These are phyloP conservation scores for Leptographium wingfieldii DNA, from an alignment of 2,329 filamentous ascomycete species.

Conservation along the genomic window DNA sequence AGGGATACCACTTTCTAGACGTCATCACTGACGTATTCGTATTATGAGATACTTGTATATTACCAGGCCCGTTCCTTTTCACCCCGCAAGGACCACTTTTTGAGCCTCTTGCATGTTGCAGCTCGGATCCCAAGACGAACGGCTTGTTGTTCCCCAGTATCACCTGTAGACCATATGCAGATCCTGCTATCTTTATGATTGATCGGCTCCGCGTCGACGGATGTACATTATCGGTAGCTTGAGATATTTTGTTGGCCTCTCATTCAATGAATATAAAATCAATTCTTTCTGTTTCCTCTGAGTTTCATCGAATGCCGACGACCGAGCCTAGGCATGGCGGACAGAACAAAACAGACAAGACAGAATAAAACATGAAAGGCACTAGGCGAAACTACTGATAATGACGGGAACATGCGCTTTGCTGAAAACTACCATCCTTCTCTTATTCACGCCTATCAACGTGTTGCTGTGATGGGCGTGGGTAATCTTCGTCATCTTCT, in stretches of 20 bases:
- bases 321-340: neutral
- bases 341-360: neutral
- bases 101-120: neutral
- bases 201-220: too few species aligned
- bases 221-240: too few species aligned
- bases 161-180: too few species aligned
- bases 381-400: neutral
- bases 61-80: neutral
- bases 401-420: neutral
- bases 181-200: too few species aligned
- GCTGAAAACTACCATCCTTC: neutral
- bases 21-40: neutral
- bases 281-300: neutral
- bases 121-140: neutral
- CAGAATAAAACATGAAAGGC: neutral
- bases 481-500: neutral
- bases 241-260: neutral
- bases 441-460: neutral
- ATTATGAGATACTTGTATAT: neutral
- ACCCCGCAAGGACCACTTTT: neutral
- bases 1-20: neutral
- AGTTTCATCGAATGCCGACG: neutral
- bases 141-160: neutral
- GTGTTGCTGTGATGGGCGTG: neutral
- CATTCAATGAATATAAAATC: neutral